These are phyloP conservation scores for Mycosarcoma mackinlayi DNA, from an alignment of 1,284 basidiomycete genomes.

Conservation along the genomic window DNA sequence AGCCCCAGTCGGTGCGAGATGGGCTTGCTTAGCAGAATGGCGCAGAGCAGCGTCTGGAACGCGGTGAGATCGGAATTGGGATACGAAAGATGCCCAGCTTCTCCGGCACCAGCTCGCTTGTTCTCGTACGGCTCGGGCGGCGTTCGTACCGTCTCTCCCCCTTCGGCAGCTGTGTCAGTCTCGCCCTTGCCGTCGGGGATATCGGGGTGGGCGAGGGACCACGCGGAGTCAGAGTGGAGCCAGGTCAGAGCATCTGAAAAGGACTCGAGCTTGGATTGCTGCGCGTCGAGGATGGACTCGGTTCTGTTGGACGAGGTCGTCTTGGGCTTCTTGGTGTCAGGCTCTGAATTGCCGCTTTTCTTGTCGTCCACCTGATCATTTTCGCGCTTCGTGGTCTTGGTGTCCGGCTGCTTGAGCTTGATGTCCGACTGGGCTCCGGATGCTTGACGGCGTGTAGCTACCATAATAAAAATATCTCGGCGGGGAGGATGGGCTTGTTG, in stretches of 20 bases:
- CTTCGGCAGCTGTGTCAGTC: constrained; percentile 29
- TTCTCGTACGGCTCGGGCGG: constrained; percentile 32
- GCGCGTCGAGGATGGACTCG: constrained; percentile 35
- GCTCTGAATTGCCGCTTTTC: constrained; percentile 4
- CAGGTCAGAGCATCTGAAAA: constrained; percentile 35
- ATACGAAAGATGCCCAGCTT: constrained; percentile 34
- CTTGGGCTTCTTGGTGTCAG: constrained; percentile 35
- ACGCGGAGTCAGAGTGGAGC: constrained; percentile 33
- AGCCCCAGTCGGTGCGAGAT: constrained; percentile 49
- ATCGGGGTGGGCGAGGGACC: constrained; percentile 32
- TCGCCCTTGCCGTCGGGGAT: constrained; percentile 32
- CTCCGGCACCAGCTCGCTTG: constrained; percentile 12
- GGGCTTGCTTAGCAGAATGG: constrained; percentile 51
- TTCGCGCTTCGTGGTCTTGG: constrained; percentile 9
- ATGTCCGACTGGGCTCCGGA: constrained; percentile 17
- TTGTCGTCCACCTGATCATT: constrained; percentile 6
- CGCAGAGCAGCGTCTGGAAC: constrained; percentile 47
- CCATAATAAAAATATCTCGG: constrained; percentile 26
- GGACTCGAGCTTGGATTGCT: constrained; percentile 43
- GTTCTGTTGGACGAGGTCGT: constrained; percentile 11
- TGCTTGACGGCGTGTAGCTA: constrained; percentile 29
- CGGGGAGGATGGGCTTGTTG: too few relatives aligned
- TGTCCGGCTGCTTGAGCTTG: constrained; percentile 11
- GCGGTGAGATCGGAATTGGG: constrained; percentile 44
- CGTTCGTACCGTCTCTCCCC: constrained; percentile 25